Evolutionary conservation across 371 early-diverging fungal species (phyloP).

Genomic region (Homolaphlyctis polyrhiza): DNA sequence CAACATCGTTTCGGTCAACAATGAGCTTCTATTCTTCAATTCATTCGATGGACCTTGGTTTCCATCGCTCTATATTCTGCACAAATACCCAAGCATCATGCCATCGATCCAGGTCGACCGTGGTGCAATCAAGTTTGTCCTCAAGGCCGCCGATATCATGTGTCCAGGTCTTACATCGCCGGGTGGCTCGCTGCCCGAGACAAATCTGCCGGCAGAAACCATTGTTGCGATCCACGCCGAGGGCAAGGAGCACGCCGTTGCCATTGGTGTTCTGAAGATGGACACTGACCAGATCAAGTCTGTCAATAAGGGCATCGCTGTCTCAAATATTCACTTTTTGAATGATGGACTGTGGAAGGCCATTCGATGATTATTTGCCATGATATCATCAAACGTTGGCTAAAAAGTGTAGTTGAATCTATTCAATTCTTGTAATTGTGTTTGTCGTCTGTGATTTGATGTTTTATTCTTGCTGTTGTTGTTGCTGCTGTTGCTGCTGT

Average conservation of each 20-base stretch:
- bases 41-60: conserved; percentile 88
- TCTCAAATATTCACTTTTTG: conserved; percentile 83
- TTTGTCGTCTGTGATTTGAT: no score
- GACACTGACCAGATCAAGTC: conserved; percentile 82
- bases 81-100: conserved; percentile 90
- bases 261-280: conserved; percentile 85
- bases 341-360: conserved; percentile 71
- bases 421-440: no score
- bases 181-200: conserved; percentile 72
- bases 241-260: conserved; percentile 93
- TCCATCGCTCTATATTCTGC: conserved; percentile 83
- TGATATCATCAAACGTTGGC: no score
- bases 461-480: no score
- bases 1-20: conserved; percentile 73
- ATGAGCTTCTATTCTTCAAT: conserved; percentile 86
- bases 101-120: conserved; percentile 90
- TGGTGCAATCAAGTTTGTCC: conserved; percentile 96
- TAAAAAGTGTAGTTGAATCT: neutral
- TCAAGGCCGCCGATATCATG: conserved; percentile 97
- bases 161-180: conserved; percentile 95
- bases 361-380: neutral
- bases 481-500: no score
- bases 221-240: conserved; percentile 94
- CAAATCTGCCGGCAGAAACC: conserved; percentile 58
- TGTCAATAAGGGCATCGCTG: conserved; percentile 88